Conservation (phyloP, 805 yeast species). For the Schwanniomyces sp. region DNA sequence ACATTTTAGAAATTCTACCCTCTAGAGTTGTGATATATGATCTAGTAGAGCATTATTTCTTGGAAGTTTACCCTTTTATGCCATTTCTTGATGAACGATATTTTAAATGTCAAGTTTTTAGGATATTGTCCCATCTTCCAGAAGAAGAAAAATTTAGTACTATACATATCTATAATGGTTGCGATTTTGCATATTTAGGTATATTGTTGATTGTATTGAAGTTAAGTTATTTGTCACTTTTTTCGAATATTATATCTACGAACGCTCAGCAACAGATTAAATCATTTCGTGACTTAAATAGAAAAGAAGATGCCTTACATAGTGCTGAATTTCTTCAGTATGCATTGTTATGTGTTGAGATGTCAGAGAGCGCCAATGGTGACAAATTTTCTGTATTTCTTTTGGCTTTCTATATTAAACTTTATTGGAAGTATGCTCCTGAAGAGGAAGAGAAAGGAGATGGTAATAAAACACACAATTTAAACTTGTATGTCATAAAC, state of each 20-base stretch:
- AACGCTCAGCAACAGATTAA: background rate
- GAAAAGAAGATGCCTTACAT: background rate
- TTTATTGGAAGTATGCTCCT: conserved; percentile 44
- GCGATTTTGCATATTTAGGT: conserved; percentile 14
- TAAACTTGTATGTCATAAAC: background rate
- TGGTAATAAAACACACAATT: background rate
- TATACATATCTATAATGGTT: background rate
- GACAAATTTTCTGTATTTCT: conserved; percentile 51
- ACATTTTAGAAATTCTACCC: conserved; percentile 19
- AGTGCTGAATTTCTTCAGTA: background rate
- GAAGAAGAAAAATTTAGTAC: background rate
- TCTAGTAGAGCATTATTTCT: conserved; percentile 22
- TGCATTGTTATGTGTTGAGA: conserved; percentile 19
- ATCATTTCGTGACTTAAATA: background rate
- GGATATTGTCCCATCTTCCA: conserved; percentile 8
- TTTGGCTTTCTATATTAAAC: conserved; percentile 47
- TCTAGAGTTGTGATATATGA: conserved; percentile 22
- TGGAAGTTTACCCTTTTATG: conserved; percentile 20
- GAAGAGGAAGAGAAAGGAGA: conserved; percentile 42
- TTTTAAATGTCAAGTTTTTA: conserved; percentile 16
- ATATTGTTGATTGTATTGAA: conserved; percentile 17
- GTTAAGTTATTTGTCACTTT: conserved; percentile 17
- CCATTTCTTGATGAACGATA: conserved; percentile 27
- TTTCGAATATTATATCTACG: conserved; percentile 9
- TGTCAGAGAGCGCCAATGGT: conserved; percentile 21